Percentiles rank a stretch among this genome's conserved stretches.
These are phyloP conservation scores for Yamadazyma diddensiae DNA, from an alignment of 1,139 yeast genomes.

Conservation along the genomic window DNA sequence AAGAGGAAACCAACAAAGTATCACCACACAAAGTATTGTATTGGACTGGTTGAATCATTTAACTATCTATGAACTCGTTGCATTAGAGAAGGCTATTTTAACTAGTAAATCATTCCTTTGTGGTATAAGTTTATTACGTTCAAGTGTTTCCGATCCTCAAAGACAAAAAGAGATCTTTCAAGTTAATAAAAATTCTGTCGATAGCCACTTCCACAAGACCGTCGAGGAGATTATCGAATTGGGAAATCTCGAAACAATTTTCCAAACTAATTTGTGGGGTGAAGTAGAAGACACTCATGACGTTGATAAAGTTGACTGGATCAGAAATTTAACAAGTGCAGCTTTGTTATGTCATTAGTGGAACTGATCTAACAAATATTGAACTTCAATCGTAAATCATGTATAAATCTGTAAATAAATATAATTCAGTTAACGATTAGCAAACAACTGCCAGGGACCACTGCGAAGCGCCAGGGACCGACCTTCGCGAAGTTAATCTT, in stretches of 20 bases:
- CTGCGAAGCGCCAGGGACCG: background rate
- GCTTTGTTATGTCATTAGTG: conserved; percentile 46
- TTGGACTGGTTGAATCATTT: conserved; percentile 61
- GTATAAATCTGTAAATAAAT: background rate
- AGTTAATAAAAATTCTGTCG: conserved; percentile 26
- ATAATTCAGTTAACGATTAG: background rate
- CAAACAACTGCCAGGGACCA: background rate
- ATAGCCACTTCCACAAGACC: conserved; percentile 32
- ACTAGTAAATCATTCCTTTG: conserved; percentile 83
- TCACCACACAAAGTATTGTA: conserved; percentile 61
- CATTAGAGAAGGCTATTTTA: conserved; percentile 83
- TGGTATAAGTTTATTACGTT: conserved; percentile 51
- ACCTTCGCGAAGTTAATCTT: background rate
- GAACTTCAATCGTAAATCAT: background rate
- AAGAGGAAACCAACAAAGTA: conserved; percentile 71
- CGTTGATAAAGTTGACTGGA: conserved; percentile 85
- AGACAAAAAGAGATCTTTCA: conserved; percentile 29
- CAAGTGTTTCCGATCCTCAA: conserved; percentile 28
- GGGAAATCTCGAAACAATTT: conserved; percentile 77
- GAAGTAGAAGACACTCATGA: conserved; percentile 99
- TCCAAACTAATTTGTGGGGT: conserved; percentile 92
- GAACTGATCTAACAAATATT: background rate
- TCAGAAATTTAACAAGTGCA: conserved; percentile 79
- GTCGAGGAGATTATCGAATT: conserved; percentile 74
- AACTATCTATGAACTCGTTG: conserved; percentile 74